Evolutionary conservation across 1,139 yeast species (phyloP), one percentile per base, ranked within the genome.

Genomic region (Suhomyces taliae): DNA sequence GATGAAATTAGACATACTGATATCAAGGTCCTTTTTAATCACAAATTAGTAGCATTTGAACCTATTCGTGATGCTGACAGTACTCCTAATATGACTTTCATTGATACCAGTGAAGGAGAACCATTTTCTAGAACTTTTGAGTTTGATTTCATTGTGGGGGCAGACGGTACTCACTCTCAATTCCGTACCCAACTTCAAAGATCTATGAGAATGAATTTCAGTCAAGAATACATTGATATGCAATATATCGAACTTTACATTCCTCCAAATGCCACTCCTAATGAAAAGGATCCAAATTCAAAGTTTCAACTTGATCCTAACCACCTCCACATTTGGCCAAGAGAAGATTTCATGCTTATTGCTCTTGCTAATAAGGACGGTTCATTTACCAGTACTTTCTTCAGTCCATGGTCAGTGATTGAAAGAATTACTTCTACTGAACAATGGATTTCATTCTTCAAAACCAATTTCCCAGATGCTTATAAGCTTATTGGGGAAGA

Each of bases 301-400:
- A 58, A 61, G 47, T 85, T 81, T 56, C 65, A 70, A 15, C 73
- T 90, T 40, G 83, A 85, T 56, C 84, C 90, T 3, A 83, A 88
- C 65, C 90, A 88, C 62, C 75, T 91, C 47, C 98, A 91, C 61
- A 89, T 91, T 43, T 91, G 98, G 98, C 97, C 98, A 4, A 76
- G 97, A 42, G 82, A 84, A 49, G 75, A 87, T 48, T 87, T 75
- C 62, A 91, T 91, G 97, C 76, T 91, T 55, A 91, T 91, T 60
- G 97, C 97, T 0, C 74, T 91, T 51, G 88, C 97, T 9, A 91
- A 91, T 57, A 65, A 69, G 27, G 95, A 89, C 61, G 95, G 95
- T 0, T 85, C 96, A 7, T 90, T 90, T 64, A 91, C 97, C 0
- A 83, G 89, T 2, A 91, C 98, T 0, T 83, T 90, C 54, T 91